These are phyloP conservation scores for Sugiyamaella xylanicola DNA, from an alignment of 1,139 yeast genomes.

Conservation along the genomic window DNA sequence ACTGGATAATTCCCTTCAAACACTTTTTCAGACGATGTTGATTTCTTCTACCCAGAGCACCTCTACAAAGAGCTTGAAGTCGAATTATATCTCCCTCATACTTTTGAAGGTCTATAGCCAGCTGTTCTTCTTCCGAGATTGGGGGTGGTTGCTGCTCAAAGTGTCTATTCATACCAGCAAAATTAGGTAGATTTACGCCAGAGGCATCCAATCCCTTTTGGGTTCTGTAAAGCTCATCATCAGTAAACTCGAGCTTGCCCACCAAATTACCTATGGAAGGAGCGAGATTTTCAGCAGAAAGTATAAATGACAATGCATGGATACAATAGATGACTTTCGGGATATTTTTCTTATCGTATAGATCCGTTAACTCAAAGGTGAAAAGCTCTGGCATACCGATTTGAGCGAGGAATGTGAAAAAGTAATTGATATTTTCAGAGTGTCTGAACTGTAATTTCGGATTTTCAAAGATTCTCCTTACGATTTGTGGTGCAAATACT, in stretches of 20 bases:
- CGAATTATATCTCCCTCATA: constrained; percentile 43
- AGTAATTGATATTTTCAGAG: constrained; percentile 88
- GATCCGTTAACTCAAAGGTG: constrained; percentile 86
- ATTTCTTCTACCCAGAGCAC: constrained; percentile 40
- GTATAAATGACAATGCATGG: constrained; percentile 81
- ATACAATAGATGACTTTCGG: constrained; percentile 94
- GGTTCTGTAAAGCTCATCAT: constrained; percentile 68
- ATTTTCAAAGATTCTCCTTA: constrained; percentile 56
- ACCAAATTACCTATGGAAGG: constrained; percentile 67
- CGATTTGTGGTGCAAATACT: constrained; percentile 67
- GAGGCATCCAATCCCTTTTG: constrained; percentile 62
- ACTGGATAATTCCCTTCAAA: constrained; percentile 30
- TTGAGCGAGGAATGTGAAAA: constrained; percentile 69
- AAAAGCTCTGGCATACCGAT: constrained; percentile 82
- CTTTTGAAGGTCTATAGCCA: constrained; percentile 39
- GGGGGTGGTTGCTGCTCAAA: constrained; percentile 33
- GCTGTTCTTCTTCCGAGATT: constrained; percentile 37
- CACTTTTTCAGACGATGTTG: not conserved
- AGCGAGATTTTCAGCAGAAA: constrained; percentile 56
- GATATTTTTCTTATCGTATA: constrained; percentile 87
- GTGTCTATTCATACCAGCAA: constrained; percentile 45
- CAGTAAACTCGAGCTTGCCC: constrained; percentile 62
- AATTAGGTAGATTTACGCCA: constrained; percentile 47
- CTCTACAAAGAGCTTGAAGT: constrained; percentile 47
- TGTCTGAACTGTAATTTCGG: constrained; percentile 80